phyloP scores from a whole-genome alignment of 768 basidiomycete genomes.

The Termitomyces sp. region DNA sequence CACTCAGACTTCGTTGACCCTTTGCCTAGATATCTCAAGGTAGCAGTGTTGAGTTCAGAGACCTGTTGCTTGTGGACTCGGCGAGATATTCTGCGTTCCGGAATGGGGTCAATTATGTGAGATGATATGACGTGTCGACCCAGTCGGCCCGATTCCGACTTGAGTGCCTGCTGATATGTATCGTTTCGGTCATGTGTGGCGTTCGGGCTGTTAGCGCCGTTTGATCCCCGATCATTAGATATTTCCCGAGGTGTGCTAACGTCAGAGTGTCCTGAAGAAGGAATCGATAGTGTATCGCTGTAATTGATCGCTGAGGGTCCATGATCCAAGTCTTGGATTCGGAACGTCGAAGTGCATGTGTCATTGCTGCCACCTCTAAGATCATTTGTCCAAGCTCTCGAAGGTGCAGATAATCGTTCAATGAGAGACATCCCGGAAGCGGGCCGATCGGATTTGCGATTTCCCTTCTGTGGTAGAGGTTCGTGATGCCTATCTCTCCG shows the following conservation, averaged over 20 bases:
- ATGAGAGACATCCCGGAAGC: not conserved
- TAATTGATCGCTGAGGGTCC: not conserved
- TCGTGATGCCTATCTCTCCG: conserved; percentile 1
- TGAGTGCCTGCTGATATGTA: conserved; percentile 1
- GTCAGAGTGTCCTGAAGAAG: conserved; percentile 5
- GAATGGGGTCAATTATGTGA: not conserved
- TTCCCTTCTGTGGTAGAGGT: conserved; percentile 3
- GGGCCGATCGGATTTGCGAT: not conserved
- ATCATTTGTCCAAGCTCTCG: not conserved
- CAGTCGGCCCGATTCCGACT: conserved; percentile 7
- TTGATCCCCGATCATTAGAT: not conserved
- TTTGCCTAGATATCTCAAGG: conserved; percentile 11
- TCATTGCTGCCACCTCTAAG: not conserved
- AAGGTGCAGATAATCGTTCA: not conserved
- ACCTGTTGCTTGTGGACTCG: conserved; percentile 9
- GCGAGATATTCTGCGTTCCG: not conserved
- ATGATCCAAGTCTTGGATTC: not conserved
- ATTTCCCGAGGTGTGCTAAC: not conserved
- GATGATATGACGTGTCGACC: conserved; percentile 6
- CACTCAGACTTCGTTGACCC: not conserved
- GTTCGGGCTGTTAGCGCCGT: not conserved
- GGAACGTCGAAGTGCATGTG: conserved; percentile 2
- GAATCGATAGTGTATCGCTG: not conserved
- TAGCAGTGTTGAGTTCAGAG: conserved; percentile 6
- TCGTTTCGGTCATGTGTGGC: conserved; percentile 3